These are phyloP conservation scores for Botryotinia convoluta DNA, from an alignment of 2,329 filamentous ascomycete species.

Conservation along the genomic window DNA sequence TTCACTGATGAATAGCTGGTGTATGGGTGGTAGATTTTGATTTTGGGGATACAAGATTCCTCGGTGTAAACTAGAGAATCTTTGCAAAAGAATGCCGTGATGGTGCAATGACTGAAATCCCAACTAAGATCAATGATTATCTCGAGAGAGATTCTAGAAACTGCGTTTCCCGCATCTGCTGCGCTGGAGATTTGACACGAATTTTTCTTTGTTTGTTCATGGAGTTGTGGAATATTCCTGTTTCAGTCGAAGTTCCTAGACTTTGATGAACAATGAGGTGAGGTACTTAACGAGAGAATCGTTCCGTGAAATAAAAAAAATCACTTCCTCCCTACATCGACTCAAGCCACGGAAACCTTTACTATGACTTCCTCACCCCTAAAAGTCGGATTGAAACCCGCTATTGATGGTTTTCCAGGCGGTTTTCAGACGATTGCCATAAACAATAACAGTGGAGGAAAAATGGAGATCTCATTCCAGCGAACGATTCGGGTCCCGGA, in stretches of 20 bases:
- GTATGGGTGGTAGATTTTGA: background rate
- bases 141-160: background rate
- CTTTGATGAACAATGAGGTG: too few relatives aligned
- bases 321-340: background rate
- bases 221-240: background rate
- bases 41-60: background rate
- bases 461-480: constrained; percentile 38
- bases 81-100: background rate
- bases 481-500: constrained; percentile 47
- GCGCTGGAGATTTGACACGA: background rate
- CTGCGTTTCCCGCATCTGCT: background rate
- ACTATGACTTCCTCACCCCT: background rate
- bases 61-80: background rate
- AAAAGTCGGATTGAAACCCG: background rate
- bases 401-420: background rate
- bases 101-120: background rate
- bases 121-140: background rate
- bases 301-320: background rate
- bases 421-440: background rate
- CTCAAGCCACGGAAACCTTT: background rate
- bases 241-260: background rate
- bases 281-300: background rate
- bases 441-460: background rate
- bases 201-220: background rate
- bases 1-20: background rate